Evolutionary conservation across 2,329 filamentous ascomycete genomes (phyloP).

Genomic region (Aureobasidium sp.): DNA sequence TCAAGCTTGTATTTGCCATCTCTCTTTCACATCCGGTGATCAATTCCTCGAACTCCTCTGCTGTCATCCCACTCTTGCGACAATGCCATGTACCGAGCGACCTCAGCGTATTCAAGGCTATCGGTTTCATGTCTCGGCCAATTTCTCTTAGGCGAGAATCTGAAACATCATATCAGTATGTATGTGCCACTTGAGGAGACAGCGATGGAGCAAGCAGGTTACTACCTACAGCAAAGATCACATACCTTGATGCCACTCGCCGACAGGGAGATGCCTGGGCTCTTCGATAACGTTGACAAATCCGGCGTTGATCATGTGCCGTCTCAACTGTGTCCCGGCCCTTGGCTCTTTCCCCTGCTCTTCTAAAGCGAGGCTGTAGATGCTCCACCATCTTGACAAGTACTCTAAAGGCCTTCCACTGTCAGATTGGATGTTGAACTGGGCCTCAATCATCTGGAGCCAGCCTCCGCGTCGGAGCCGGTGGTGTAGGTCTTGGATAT

Average conservation of each 20-base stretch:
- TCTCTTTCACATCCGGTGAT: conserved; percentile 14
- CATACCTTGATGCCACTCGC: conserved; percentile 17
- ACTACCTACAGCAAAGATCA: not conserved
- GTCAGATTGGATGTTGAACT: conserved; percentile 78
- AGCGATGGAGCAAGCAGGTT: not conserved
- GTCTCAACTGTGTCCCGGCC: conserved; percentile 11
- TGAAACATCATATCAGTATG: not conserved
- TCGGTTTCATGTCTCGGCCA: conserved; percentile 8
- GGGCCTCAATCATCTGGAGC: conserved; percentile 83
- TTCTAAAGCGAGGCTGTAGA: conserved; percentile 31
- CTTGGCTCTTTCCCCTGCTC: conserved; percentile 15
- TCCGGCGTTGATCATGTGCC: conserved; percentile 15
- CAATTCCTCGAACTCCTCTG: conserved; percentile 12
- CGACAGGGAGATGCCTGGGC: conserved; percentile 11
- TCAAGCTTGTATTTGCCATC: conserved; percentile 8
- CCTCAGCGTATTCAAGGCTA: conserved; percentile 13
- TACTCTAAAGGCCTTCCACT: conserved; percentile 65
- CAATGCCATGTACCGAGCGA: conserved; percentile 19
- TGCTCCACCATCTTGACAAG: conserved; percentile 31
- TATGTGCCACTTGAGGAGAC: not conserved
- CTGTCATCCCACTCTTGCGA: conserved; percentile 13
- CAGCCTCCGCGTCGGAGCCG: conserved; percentile 71
- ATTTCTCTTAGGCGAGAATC: not conserved
- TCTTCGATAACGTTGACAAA: conserved; percentile 6
- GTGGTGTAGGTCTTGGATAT: conserved; percentile 67